phyloP scores from a whole-genome alignment of 352 stramenopile species.

The Globisporangium perplexum region DNA sequence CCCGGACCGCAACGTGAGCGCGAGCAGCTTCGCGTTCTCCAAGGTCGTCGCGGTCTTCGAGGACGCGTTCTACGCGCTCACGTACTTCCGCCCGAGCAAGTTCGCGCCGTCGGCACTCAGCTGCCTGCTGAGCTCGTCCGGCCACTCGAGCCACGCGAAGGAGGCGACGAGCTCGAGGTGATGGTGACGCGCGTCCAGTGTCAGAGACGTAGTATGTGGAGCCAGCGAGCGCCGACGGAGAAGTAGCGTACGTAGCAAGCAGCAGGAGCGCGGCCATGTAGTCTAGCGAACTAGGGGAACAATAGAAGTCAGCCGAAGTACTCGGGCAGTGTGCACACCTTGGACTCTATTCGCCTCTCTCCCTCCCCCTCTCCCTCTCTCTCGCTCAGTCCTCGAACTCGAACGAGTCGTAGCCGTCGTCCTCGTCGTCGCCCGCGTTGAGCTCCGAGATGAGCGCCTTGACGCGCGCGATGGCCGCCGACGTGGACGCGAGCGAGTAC shows the following conservation, averaged over 20 bases:
- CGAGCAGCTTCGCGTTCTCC: constrained; percentile 82
- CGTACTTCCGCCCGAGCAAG: constrained; percentile 74
- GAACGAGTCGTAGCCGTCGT: constrained; percentile 79
- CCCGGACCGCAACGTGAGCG: constrained; percentile 80
- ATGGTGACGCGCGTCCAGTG: too few relatives aligned
- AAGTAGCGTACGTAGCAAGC: constrained; percentile 2
- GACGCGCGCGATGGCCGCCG: constrained; percentile 52
- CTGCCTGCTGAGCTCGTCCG: constrained; percentile 65
- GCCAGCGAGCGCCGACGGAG: too few relatives aligned
- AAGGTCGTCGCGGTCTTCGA: constrained; percentile 84
- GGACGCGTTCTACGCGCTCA: constrained; percentile 80
- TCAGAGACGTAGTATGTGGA: not conserved
- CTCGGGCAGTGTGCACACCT: not conserved
- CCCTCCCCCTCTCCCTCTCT: too few relatives aligned
- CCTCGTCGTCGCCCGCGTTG: constrained; percentile 37
- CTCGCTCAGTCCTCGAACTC: constrained; percentile 48
- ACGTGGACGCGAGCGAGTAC: constrained; percentile 63
- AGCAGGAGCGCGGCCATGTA: constrained; percentile 6
- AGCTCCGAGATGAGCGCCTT: constrained; percentile 73
- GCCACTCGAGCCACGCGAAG: constrained; percentile 36
- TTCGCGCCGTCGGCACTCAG: constrained; percentile 76
- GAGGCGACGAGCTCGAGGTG: too few relatives aligned
- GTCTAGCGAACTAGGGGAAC: constrained; percentile 14
- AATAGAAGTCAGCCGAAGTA: constrained; percentile 10
- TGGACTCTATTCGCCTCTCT: too few relatives aligned